Conservation (phyloP, 176 grass and related monocot species). For the Chloris gayana region DNA sequence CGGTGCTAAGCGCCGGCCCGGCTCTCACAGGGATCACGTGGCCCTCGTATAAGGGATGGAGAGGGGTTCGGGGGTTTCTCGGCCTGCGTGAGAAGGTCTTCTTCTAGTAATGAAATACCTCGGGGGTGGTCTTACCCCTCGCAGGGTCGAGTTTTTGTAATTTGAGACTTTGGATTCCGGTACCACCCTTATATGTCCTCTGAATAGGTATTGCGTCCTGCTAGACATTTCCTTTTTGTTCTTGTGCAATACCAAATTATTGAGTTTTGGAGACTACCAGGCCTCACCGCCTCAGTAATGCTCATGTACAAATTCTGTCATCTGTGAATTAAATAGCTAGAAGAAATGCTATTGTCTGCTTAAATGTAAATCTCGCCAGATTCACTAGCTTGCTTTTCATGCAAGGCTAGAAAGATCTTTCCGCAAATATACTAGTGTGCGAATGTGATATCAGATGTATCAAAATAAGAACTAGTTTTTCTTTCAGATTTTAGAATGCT, state of each 20-base stretch:
- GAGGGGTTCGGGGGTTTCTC: no score
- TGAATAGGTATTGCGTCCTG: neutral
- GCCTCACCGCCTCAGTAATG: neutral
- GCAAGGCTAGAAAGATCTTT: neutral
- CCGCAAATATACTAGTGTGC: neutral
- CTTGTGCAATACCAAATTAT: neutral
- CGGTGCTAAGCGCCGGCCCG: no score
- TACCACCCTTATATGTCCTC: neutral
- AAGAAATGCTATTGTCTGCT: neutral
- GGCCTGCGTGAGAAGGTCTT: no score
- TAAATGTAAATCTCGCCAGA: neutral
- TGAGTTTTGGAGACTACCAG: neutral
- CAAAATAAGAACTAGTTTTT: neutral
- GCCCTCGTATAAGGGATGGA: no score
- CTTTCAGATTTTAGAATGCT: neutral
- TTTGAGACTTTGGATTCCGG: neutral
- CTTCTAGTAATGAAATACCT: no score
- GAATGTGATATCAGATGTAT: neutral
- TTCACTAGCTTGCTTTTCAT: neutral
- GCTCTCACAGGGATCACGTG: no score
- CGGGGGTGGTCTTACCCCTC: no score
- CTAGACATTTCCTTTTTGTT: conserved; percentile 1
- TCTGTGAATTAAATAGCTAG: neutral
- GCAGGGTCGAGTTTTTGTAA: no score
- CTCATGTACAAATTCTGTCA: neutral